These are phyloP conservation scores for Raphanus raphanistrum DNA, from an alignment of 345 rosid species.

Conservation along the genomic window DNA sequence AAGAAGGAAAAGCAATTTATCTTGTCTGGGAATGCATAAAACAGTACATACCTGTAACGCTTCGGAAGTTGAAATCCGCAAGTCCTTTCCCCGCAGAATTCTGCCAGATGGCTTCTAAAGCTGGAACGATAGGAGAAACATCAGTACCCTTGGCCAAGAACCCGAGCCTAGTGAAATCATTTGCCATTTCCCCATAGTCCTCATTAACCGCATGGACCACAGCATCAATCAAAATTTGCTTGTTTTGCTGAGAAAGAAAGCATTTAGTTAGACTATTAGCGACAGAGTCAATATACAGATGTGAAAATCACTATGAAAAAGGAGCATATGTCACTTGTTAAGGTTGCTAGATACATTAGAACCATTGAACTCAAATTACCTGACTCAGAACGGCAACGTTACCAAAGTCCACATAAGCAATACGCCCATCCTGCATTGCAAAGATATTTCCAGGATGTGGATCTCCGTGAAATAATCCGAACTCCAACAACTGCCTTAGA, in stretches of 20 bases:
- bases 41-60: slow-evolving; percentile 68
- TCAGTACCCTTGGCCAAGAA: slow-evolving; percentile 94
- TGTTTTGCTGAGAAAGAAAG: slow-evolving; percentile 76
- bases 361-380: slow-evolving; percentile 46
- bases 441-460: slow-evolving; percentile 99
- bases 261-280: slow-evolving; percentile 16
- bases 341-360: slow-evolving; percentile 1
- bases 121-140: slow-evolving; percentile 95
- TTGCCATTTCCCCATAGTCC: slow-evolving; percentile 98
- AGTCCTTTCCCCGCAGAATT: slow-evolving; percentile 91
- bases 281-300: slow-evolving; percentile 2
- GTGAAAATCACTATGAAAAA: not conserved
- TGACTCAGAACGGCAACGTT: slow-evolving; percentile 98
- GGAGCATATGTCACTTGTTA: not conserved
- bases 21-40: not conserved
- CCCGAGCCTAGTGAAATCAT: slow-evolving; percentile 99
- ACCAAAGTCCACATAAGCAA: slow-evolving; percentile 98
- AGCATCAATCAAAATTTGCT: slow-evolving; percentile 96
- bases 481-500: slow-evolving; percentile 83
- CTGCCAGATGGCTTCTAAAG: slow-evolving; percentile 98
- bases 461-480: slow-evolving; percentile 96
- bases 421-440: slow-evolving; percentile 97
- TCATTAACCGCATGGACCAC: slow-evolving; percentile 98
- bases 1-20: not conserved
- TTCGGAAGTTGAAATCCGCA: slow-evolving; percentile 89